These are phyloP conservation scores for Xanthoconium purpureum DNA, from an alignment of 768 basidiomycete species.

Conservation along the genomic window DNA sequence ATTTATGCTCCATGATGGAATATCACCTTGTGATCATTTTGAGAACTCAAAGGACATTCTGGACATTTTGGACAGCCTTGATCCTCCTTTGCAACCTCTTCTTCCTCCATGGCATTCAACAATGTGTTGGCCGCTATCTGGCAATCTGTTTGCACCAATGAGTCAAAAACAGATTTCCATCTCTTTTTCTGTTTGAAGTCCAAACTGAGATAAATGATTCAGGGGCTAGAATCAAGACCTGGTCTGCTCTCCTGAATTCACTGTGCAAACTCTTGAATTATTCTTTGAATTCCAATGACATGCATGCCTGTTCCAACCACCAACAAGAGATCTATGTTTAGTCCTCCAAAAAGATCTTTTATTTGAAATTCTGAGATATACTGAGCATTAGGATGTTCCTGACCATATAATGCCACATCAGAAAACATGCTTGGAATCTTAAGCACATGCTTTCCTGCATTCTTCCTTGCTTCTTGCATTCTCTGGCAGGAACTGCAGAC, in stretches of 20 bases:
- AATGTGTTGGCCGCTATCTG: not conserved
- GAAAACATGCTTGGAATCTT: constrained; percentile 6
- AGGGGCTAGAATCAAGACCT: too few relatives aligned
- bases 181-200: constrained; percentile 2
- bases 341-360: not conserved
- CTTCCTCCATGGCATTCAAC: not conserved
- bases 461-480: not conserved
- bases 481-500: not conserved
- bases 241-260: not conserved
- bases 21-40: too few relatives aligned
- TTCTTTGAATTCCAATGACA: constrained; percentile 10
- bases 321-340: not conserved
- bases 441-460: not conserved
- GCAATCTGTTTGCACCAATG: constrained; percentile 10
- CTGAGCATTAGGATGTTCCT: constrained; percentile 2
- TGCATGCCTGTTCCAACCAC: constrained; percentile 15
- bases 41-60: too few relatives aligned
- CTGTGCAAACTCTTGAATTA: not conserved
- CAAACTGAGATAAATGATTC: constrained; percentile 4
- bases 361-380: not conserved
- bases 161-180: constrained; percentile 2
- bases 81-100: not conserved
- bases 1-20: too few relatives aligned
- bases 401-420: constrained; percentile 9
- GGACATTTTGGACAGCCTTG: not conserved